These are phyloP conservation scores for Groenewaldozyma salmanticensis DNA, from an alignment of 805 yeast genomes.

Conservation along the genomic window DNA sequence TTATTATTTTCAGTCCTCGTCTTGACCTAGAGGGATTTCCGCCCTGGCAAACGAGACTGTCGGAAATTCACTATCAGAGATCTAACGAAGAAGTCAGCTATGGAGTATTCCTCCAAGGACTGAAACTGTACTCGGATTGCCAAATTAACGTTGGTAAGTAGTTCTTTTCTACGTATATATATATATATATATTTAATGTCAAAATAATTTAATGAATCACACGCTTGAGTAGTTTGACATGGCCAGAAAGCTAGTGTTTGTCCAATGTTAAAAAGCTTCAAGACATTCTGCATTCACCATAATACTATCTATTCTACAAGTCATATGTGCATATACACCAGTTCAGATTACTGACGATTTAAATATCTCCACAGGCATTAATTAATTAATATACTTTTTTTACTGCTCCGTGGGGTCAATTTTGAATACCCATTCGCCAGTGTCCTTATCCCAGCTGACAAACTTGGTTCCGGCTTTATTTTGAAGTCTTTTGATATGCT, in stretches of 20 bases:
- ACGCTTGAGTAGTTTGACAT: too few species aligned
- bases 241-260: too few species aligned
- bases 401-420: neutral
- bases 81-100: slow-evolving; percentile 73
- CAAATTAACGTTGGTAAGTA: slow-evolving; percentile 85
- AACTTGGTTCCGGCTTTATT: slow-evolving; percentile 51
- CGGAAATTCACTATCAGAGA: slow-evolving; percentile 85
- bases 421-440: slow-evolving; percentile 36
- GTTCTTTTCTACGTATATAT: too few species aligned
- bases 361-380: too few species aligned
- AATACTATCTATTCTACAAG: too few species aligned
- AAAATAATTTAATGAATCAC: too few species aligned
- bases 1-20: slow-evolving; percentile 75
- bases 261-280: too few species aligned
- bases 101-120: slow-evolving; percentile 56
- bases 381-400: too few species aligned
- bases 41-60: slow-evolving; percentile 92
- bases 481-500: slow-evolving; percentile 61
- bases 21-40: slow-evolving; percentile 91
- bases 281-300: too few species aligned
- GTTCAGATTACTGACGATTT: too few species aligned
- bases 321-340: too few species aligned
- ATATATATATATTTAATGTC: too few species aligned
- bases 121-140: slow-evolving; percentile 51
- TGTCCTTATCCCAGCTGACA: slow-evolving; percentile 63